Base-by-base conservation (phyloP, 169 alveolate species). In the Condylostoma magnum region DNA sequence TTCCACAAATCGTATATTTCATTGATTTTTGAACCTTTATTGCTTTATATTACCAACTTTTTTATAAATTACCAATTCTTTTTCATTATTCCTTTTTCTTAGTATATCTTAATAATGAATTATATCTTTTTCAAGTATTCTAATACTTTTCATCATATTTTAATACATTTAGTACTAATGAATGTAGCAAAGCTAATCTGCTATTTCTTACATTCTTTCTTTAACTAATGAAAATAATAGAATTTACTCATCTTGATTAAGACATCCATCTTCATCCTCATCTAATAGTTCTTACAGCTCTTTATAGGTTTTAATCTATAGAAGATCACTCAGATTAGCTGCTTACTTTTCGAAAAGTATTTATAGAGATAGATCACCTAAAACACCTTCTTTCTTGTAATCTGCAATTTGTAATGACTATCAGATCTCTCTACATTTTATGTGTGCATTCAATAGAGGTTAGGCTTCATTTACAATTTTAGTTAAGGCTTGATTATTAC, bases 211-310 rank as follows among this genome's bases (percentile, higher is more conserved):
- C 51, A 80, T 80, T 27, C 88, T 55, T 47, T 80, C 79, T n/a
- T 80, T 80, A 6, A 80, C 76, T 6, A 75, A 57, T 12, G 88
- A 69, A 48, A 80, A 80, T 15, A 80, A 74, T 33, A 80, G 58
- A 20, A 80, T 80, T 66, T 80, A 81, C 50, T 80, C 88, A 65
- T 80, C 88, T 55, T 80, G 84, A 28, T 80, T 80, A 18, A 80
- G 46, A 66, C 68, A 75, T 2, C 88, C 83, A 56, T 71, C 82
- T 51, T 80, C 83, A 50, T 80, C 88, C 20, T 76, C 80, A 55
- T 80, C 88, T 20, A 80, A 68, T 10, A 80, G 70, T 25, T 48
- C 54, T 27, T 69, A 25, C 60, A 80, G 69, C 50, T 80, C 88
- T 58, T 80, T 72, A 37, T 50, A 69, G 31, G 79, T 58, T 20